These are phyloP conservation scores for Globisporangium mamillatum DNA, from an alignment of 352 stramenopile genomes.

Conservation along the genomic window DNA sequence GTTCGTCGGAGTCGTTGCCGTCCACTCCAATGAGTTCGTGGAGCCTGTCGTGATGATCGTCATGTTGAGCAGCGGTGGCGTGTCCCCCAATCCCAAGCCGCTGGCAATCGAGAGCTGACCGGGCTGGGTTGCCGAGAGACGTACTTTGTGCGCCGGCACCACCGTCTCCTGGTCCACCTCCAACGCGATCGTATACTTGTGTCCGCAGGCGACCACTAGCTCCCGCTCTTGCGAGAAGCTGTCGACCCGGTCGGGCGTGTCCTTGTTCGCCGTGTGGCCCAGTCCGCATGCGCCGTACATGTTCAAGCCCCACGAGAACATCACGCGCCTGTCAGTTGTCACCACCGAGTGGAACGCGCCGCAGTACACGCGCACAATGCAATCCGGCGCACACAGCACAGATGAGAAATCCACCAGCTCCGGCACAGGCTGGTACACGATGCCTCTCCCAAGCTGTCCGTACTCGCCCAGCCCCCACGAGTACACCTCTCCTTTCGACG, in stretches of 20 bases:
- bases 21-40: constrained; percentile 12
- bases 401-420: constrained; percentile 54
- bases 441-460: constrained; percentile 84
- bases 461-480: constrained; percentile 91
- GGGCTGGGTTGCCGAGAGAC: constrained; percentile 13
- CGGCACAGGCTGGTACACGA: constrained; percentile 78
- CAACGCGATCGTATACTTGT: constrained; percentile 81
- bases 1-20: constrained; percentile 15
- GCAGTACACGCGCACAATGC: constrained; percentile 59
- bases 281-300: constrained; percentile 77
- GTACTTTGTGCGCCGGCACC: constrained; percentile 13
- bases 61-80: constrained; percentile 16
- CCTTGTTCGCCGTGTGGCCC: constrained; percentile 76
- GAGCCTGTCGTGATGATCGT: constrained; percentile 9
- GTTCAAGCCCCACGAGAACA: constrained; percentile 83
- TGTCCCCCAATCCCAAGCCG: background rate
- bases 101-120: constrained; percentile 4
- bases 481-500: constrained; percentile 74
- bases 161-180: constrained; percentile 36
- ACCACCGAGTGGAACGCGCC: constrained; percentile 79
- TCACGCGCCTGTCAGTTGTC: constrained; percentile 52
- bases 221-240: constrained; percentile 59
- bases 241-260: constrained; percentile 72
- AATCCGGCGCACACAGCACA: constrained; percentile 45
- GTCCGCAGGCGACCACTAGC: constrained; percentile 63